Percentiles rank a stretch among this genome's conserved stretches.
Conservation (phyloP, 2,329 filamentous ascomycete genomes). For the Colletotrichum nymphaeae region DNA sequence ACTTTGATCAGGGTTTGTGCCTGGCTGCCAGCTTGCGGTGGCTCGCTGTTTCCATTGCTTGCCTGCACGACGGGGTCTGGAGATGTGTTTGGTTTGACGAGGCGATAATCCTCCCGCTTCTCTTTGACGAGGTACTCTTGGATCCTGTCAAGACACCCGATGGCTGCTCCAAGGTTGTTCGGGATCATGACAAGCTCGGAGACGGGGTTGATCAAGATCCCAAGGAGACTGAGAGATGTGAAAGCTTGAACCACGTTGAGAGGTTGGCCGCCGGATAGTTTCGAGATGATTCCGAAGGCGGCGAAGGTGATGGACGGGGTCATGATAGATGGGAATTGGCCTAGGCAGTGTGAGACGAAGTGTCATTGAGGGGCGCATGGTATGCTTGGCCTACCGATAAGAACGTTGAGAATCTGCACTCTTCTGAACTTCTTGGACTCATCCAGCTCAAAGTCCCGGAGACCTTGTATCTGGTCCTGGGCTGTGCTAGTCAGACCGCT, state of each 20-base stretch:
- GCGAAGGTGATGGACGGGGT: slow-evolving; percentile 24
- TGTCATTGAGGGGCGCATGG: no score
- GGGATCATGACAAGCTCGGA: slow-evolving; percentile 28
- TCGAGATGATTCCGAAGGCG: slow-evolving; percentile 20
- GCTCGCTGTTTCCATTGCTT: no score
- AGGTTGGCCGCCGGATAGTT: not conserved
- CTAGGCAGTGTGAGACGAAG: not conserved
- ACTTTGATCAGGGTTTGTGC: not conserved
- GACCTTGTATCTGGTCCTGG: slow-evolving; percentile 37
- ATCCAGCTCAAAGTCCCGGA: slow-evolving; percentile 38
- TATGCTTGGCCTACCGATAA: not conserved
- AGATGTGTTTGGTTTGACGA: not conserved
- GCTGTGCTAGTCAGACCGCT: slow-evolving; percentile 56
- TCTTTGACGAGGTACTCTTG: slow-evolving; percentile 39
- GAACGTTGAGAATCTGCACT: slow-evolving; percentile 9
- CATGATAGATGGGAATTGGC: slow-evolving; percentile 14
- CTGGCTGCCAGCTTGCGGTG: not conserved
- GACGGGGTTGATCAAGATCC: slow-evolving; percentile 17
- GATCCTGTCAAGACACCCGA: slow-evolving; percentile 41
- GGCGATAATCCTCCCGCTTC: slow-evolving; percentile 20
- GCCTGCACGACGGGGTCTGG: accelerated
- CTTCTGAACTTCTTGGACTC: slow-evolving; percentile 27
- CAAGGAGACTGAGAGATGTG: slow-evolving; percentile 20
- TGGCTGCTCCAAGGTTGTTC: slow-evolving; percentile 28
- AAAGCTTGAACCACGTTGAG: slow-evolving; percentile 31